Evolutionary conservation across 2,329 filamentous ascomycete species (phyloP).

Genomic region (Blastomyces emzantsi): DNA sequence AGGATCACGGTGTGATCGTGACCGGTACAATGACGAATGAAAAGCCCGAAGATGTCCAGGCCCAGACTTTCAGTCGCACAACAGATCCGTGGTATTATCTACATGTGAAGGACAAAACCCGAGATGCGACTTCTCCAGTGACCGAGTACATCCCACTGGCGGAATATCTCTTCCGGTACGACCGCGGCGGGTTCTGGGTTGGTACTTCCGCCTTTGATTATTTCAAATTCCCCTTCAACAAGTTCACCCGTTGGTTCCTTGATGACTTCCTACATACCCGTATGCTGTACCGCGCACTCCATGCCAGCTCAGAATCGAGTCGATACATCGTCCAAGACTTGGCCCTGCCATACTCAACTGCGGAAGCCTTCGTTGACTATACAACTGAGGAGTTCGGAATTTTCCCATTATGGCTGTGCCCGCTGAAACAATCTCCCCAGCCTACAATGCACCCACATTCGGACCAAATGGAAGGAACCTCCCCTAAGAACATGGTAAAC

Average conservation of each 20-base stretch:
- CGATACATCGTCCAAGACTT: constrained; percentile 53
- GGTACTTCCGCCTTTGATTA: constrained; percentile 48
- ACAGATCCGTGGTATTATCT: constrained; percentile 67
- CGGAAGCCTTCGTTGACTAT: constrained; percentile 43
- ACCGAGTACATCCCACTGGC: constrained; percentile 39
- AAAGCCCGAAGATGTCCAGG: constrained; percentile 24
- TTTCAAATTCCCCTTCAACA: constrained; percentile 49
- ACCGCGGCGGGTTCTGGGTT: constrained; percentile 52
- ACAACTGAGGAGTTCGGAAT: constrained; percentile 38
- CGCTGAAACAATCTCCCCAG: constrained; percentile 27
- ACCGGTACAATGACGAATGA: constrained; percentile 47
- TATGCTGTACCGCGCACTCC: constrained; percentile 51
- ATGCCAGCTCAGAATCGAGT: constrained; percentile 45
- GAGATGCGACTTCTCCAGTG: constrained; percentile 12
- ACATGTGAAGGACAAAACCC: constrained; percentile 45
- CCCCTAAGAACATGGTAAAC: constrained; percentile 33
- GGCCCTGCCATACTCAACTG: constrained; percentile 44
- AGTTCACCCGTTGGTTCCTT: constrained; percentile 46
- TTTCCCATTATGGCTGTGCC: constrained; percentile 53
- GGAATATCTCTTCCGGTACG: constrained; percentile 50
- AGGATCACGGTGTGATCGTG: constrained; percentile 47
- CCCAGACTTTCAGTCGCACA: constrained; percentile 47
- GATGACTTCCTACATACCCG: constrained; percentile 52
- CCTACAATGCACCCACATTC: constrained; percentile 1
- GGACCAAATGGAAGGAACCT: constrained; percentile 1